Evolutionary conservation across 805 yeast genomes (phyloP).

Genomic region (Saturnispora ahearnii): DNA sequence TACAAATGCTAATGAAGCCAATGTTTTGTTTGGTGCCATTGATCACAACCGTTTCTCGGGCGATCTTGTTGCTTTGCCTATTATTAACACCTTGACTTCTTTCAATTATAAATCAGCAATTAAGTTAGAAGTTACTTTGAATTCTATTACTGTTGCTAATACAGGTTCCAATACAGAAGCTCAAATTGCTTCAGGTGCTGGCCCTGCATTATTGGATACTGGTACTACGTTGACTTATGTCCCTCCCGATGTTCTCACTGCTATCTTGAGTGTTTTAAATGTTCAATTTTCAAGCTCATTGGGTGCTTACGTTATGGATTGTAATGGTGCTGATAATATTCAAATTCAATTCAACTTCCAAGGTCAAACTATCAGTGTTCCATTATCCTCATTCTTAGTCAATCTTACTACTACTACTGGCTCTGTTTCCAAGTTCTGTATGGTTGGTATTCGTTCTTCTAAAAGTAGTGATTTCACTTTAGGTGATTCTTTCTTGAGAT

Average conservation of each 20-base stretch:
- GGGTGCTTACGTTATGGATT: conserved; percentile 40
- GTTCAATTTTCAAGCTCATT: conserved; percentile 34
- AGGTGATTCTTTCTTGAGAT: conserved; percentile 49
- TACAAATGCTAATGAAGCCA: conserved; percentile 35
- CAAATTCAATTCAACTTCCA: conserved; percentile 43
- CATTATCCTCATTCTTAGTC: conserved; percentile 28
- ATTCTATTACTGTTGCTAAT: conserved; percentile 24
- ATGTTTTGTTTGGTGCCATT: conserved; percentile 63
- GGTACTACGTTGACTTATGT: conserved; percentile 47
- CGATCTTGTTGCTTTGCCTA: conserved; percentile 38
- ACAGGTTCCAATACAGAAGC: conserved; percentile 13
- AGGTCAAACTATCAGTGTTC: conserved; percentile 44
- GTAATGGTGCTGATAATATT: conserved; percentile 26
- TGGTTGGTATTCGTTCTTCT: conserved; percentile 32
- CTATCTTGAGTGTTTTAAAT: conserved; percentile 25
- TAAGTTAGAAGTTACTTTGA: conserved; percentile 40
- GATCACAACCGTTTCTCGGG: conserved; percentile 58
- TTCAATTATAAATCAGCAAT: conserved; percentile 33
- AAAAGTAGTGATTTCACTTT: conserved; percentile 31
- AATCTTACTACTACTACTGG: conserved; percentile 17
- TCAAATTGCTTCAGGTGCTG: conserved; percentile 20
- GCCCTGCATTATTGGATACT: conserved; percentile 43
- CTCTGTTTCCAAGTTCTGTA: conserved; percentile 30
- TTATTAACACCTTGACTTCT: conserved; percentile 34
- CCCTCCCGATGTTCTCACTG: conserved; percentile 28